These are phyloP conservation scores for Neopestalotiopsis clavispora DNA, from an alignment of 2,329 filamentous ascomycete genomes.

Conservation along the genomic window DNA sequence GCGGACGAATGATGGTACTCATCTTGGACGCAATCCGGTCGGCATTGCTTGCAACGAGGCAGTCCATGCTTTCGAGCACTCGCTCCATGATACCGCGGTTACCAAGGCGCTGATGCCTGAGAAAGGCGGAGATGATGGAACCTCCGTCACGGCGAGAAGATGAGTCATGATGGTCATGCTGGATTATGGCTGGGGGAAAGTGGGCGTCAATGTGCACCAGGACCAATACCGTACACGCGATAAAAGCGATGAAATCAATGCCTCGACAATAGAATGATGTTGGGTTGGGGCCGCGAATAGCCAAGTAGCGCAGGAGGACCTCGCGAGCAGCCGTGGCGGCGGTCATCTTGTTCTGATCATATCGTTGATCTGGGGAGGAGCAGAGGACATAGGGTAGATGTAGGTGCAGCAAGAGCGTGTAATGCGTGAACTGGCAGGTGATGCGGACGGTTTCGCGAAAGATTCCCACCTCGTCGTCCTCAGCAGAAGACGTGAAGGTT, in stretches of 20 bases:
- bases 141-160: neutral
- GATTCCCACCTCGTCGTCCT: conserved; percentile 20
- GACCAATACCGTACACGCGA: conserved; percentile 44
- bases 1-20: conserved; percentile 31
- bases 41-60: conserved; percentile 28
- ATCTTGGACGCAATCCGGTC: conserved; percentile 36
- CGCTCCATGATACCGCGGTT: conserved; percentile 15
- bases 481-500: conserved; percentile 17
- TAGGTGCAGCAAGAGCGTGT: conserved; percentile 46
- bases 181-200: conserved; percentile 15
- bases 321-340: conserved; percentile 48
- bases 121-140: conserved; percentile 2
- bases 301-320: conserved; percentile 44
- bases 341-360: conserved; percentile 44
- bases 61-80: conserved; percentile 15
- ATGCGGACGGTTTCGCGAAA: conserved; percentile 40
- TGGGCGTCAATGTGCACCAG: conserved; percentile 42
- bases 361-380: conserved; percentile 30
- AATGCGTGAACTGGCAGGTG: conserved; percentile 47
- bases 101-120: conserved; percentile 6
- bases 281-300: conserved; percentile 38
- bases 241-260: conserved; percentile 47
- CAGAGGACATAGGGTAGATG: conserved; percentile 50
- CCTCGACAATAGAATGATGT: conserved; percentile 44
- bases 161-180: conserved; percentile 4